These are phyloP conservation scores for Bruguiera hainesii DNA, from an alignment of 441 rosid species.

Conservation along the genomic window DNA sequence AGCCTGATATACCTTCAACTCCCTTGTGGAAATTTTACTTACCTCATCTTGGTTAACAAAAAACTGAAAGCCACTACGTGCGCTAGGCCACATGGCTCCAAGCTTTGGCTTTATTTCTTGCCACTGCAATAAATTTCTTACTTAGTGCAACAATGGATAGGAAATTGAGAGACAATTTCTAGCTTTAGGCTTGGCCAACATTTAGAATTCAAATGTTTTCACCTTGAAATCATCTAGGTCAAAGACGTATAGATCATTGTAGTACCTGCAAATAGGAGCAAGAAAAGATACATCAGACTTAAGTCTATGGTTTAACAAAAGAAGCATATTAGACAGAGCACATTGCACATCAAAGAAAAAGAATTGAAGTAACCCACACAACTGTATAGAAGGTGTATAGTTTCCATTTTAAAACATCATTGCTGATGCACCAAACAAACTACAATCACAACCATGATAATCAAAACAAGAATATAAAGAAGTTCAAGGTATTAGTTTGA, in stretches of 20 bases:
- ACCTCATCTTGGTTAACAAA: slow-evolving; percentile 91
- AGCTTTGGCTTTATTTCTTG: slow-evolving; percentile 95
- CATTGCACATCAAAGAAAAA: no score
- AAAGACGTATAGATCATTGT: slow-evolving; percentile 76
- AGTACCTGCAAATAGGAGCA: slow-evolving; percentile 53
- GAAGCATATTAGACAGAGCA: no score
- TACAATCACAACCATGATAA: not conserved
- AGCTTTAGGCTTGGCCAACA: slow-evolving; percentile 11
- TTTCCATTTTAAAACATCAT: not conserved
- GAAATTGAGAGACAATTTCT: slow-evolving; percentile 4
- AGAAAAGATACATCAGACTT: slow-evolving; percentile 14
- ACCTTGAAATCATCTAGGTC: slow-evolving; percentile 96
- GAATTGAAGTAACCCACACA: no score
- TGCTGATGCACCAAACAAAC: not conserved
- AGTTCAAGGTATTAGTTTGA: not conserved
- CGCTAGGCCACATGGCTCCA: slow-evolving; percentile 94
- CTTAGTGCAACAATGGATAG: slow-evolving; percentile 10
- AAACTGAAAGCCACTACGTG: slow-evolving; percentile 93
- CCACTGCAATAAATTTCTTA: slow-evolving; percentile 55
- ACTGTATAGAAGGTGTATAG: not conserved
- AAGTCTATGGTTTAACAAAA: not conserved
- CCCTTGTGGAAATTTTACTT: slow-evolving; percentile 16
- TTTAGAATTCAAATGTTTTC: slow-evolving; percentile 21
- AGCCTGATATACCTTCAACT: not conserved
- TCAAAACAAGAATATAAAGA: not conserved